A percentile compares a stretch with the other conserved stretches of the same genome.
Conservation (phyloP, 768 basidiomycete species). For the Lactifluus pinguis region DNA sequence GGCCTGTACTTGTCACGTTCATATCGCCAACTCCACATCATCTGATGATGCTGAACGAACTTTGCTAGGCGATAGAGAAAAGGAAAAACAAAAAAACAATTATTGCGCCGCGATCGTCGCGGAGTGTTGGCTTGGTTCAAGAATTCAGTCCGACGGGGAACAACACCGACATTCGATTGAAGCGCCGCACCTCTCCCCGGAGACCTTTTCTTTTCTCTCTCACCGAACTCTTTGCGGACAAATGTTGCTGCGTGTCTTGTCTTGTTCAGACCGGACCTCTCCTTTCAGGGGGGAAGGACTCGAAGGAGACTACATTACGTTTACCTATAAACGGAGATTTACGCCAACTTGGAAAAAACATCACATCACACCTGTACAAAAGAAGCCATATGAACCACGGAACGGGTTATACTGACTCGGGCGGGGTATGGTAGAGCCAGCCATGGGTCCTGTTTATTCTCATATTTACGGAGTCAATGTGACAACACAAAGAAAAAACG, state of each 20-base stretch:
- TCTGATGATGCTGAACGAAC: background rate
- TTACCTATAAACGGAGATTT: background rate
- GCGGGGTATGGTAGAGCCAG: background rate
- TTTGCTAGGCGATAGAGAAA: background rate
- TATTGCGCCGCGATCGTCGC: background rate
- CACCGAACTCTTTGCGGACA: background rate
- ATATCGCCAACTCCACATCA: background rate
- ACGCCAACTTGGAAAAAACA: background rate
- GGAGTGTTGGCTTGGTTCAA: background rate
- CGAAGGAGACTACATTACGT: background rate
- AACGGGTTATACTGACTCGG: background rate
- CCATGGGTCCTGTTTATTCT: background rate
- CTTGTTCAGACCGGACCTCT: background rate
- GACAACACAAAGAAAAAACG: background rate
- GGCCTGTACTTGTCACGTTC: background rate
- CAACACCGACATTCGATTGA: background rate
- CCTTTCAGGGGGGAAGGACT: background rate
- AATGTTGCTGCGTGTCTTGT: background rate
- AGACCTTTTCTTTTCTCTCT: background rate
- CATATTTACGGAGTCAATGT: background rate
- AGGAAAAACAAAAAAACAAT: background rate
- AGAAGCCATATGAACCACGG: constrained; percentile 4
- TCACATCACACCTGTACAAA: background rate
- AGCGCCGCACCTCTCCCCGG: background rate
- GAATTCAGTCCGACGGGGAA: background rate